Evolutionary conservation across 345 rosid genomes (phyloP).

Genomic region (Eucalyptus cloeziana): DNA sequence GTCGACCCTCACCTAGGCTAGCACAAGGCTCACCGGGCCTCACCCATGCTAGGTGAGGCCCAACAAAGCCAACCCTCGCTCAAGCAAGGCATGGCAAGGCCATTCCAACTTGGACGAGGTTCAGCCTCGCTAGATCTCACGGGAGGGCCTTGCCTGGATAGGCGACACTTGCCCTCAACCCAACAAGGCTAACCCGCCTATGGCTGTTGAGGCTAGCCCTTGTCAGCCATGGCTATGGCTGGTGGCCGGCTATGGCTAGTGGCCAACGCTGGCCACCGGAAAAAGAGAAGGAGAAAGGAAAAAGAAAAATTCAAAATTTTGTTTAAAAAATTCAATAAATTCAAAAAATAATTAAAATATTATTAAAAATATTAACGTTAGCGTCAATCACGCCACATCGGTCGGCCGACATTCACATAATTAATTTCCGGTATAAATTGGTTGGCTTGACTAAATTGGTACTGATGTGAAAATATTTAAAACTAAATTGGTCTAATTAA

Average conservation of each 20-base stretch:
- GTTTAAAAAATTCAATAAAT: no score
- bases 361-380: accelerated
- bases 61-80: no score
- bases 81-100: accelerated
- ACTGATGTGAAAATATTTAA: accelerated
- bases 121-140: accelerated
- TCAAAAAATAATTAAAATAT: no score
- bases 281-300: accelerated
- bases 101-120: accelerated
- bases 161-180: accelerated
- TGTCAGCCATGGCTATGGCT: no score
- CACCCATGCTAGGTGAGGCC: no score
- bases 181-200: accelerated
- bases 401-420: accelerated
- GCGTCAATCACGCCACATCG: accelerated
- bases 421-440: accelerated
- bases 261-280: accelerated
- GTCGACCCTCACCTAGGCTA: no score
- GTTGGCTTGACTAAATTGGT: accelerated
- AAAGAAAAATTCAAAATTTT: accelerated
- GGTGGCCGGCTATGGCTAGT: accelerated
- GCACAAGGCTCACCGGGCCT: accelerated
- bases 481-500: no score
- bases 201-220: no score
- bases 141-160: accelerated